Evolutionary conservation across 305 asterid species (phyloP).

Genomic region (Ilex paraguariensis): DNA sequence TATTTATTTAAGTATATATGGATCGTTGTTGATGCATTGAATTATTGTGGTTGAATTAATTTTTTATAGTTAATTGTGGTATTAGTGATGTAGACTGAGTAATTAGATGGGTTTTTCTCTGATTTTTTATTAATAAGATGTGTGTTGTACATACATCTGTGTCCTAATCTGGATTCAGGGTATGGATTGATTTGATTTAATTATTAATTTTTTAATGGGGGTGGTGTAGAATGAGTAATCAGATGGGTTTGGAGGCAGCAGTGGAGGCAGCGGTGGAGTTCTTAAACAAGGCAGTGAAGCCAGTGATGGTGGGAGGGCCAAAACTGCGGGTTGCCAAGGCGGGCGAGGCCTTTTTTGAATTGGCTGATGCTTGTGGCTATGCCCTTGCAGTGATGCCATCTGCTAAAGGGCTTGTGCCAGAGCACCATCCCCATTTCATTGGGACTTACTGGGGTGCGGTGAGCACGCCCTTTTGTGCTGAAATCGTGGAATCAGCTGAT

Average conservation of each 20-base stretch:
- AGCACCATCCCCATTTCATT: conserved; percentile 28
- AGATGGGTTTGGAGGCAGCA: conserved; percentile 23
- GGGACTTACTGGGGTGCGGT: conserved; percentile 73
- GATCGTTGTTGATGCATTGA: too few relatives aligned
- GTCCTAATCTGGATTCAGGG: too few relatives aligned
- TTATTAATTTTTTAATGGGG: too few relatives aligned
- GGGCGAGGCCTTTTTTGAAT: conserved; percentile 22
- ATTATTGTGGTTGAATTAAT: too few relatives aligned
- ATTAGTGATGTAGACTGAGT: too few relatives aligned
- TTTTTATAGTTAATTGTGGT: too few relatives aligned
- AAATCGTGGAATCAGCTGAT: conserved; percentile 87
- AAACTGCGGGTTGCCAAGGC: conserved; percentile 23
- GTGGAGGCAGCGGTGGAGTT: conserved; percentile 27
- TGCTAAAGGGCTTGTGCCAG: conserved; percentile 25
- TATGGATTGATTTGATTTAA: too few relatives aligned
- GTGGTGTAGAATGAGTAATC: conserved; percentile 23
- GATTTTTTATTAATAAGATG: too few relatives aligned
- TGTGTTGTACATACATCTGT: too few relatives aligned
- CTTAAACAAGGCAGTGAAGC: conserved; percentile 28
- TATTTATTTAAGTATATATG: too few relatives aligned
- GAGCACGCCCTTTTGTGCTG: conserved; percentile 82
- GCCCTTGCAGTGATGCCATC: conserved; percentile 29
- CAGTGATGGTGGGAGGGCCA: conserved; percentile 27
- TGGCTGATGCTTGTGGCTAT: conserved; percentile 24
- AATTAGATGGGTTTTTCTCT: too few relatives aligned